phyloP scores from a whole-genome alignment of 2,329 filamentous ascomycete genomes.

The Talaromyces rugulosus region DNA sequence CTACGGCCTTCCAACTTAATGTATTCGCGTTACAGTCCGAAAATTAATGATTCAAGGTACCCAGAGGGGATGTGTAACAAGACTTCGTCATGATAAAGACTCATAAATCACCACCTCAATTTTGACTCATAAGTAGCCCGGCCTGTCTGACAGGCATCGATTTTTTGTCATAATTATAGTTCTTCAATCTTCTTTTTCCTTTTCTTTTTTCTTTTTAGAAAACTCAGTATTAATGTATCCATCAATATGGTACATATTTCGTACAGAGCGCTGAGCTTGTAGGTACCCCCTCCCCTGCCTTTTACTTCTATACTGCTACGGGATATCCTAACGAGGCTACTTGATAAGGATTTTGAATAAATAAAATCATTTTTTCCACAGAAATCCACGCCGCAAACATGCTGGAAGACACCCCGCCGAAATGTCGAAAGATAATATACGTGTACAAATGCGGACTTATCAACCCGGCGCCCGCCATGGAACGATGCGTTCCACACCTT shows the following conservation, averaged over 20 bases:
- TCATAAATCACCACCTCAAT: not conserved
- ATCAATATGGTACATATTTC: not conserved
- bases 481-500: conserved; percentile 3
- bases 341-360: not conserved
- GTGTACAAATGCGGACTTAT: conserved; percentile 8
- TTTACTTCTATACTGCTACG: not conserved
- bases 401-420: not conserved
- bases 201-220: not conserved
- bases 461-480: not conserved
- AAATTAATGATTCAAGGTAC: not conserved
- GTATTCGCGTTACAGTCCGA: not conserved
- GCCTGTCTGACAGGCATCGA: not conserved
- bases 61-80: not conserved
- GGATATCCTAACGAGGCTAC: not conserved
- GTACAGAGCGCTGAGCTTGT: not conserved
- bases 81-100: not conserved
- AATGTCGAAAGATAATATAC: conserved; percentile 6
- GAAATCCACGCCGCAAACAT: not conserved
- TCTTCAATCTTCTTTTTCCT: not conserved
- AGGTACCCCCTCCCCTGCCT: not conserved
- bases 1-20: not conserved
- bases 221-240: not conserved
- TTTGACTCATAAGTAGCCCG: not conserved
- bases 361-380: not conserved
- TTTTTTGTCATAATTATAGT: not conserved